phyloP scores from a whole-genome alignment of 805 yeast species.

The Metschnikowia dekortorum region DNA sequence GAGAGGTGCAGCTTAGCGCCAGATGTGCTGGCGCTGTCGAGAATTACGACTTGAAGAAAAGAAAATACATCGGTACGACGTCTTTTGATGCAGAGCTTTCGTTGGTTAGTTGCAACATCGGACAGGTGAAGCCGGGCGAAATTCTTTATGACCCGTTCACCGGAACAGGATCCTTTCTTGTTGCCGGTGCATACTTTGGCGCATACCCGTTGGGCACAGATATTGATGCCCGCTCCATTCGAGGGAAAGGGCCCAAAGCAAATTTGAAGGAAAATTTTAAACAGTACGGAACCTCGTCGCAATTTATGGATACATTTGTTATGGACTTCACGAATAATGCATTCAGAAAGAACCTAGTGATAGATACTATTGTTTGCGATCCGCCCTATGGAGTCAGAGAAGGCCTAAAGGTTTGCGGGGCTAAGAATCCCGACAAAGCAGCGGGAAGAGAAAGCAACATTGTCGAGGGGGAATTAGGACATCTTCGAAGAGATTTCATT shows the following conservation, averaged over 20 bases:
- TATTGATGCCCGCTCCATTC: conserved; percentile 75
- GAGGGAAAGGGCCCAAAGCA: conserved; percentile 58
- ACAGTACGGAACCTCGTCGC: conserved; percentile 57
- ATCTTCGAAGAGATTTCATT: conserved; percentile 72
- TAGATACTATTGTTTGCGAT: conserved; percentile 88
- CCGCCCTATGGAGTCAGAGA: conserved; percentile 98
- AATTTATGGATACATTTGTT: conserved; percentile 71
- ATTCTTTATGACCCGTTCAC: conserved; percentile 91
- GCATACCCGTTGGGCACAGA: conserved; percentile 83
- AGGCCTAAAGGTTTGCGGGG: conserved; percentile 89
- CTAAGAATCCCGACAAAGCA: conserved; percentile 61
- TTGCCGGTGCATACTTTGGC: conserved; percentile 83
- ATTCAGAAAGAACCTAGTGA: conserved; percentile 51
- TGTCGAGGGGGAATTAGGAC: conserved; percentile 80
- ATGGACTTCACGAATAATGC: conserved; percentile 96
- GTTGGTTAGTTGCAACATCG: conserved; percentile 81
- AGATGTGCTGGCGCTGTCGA: conserved; percentile 66
- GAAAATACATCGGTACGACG: conserved; percentile 92
- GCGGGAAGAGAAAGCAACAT: conserved; percentile 67
- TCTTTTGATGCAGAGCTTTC: conserved; percentile 94
- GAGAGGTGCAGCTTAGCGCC: conserved; percentile 60
- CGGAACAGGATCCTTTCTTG: conserved; percentile 92
- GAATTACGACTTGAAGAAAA: conserved; percentile 69
- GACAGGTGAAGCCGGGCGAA: conserved; percentile 61
- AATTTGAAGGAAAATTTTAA: conserved; percentile 63